Evolutionary conservation across 2,329 filamentous ascomycete species (phyloP).

Genomic region (Talaromyces atroroseus): DNA sequence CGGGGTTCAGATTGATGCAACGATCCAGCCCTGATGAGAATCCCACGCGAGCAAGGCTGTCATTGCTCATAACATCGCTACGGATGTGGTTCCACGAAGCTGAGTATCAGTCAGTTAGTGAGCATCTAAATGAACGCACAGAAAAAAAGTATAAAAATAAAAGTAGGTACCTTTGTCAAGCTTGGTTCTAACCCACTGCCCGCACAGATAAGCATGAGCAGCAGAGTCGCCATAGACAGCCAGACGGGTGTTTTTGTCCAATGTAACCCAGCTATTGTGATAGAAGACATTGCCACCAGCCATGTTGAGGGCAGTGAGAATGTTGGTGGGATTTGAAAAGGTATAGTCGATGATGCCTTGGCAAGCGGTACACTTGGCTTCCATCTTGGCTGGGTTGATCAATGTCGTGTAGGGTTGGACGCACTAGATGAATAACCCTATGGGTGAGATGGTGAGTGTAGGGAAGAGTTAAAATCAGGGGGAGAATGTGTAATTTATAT

Average conservation of each 20-base stretch:
- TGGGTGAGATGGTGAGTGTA: too few species aligned
- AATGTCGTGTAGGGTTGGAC: background rate
- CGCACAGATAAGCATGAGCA: background rate
- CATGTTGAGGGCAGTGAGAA: constrained; percentile 3
- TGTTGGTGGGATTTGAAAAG: background rate
- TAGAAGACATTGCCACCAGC: background rate
- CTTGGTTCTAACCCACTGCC: background rate
- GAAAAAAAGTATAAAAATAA: background rate
- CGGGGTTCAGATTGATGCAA: background rate
- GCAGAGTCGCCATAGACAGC: constrained; percentile 4
- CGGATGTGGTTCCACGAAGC: background rate
- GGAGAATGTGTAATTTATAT: background rate
- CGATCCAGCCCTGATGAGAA: background rate
- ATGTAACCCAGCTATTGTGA: background rate
- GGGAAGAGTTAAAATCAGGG: background rate
- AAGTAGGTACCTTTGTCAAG: constrained; percentile 2
- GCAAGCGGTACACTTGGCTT: background rate
- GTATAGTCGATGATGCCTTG: background rate
- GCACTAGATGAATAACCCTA: too few species aligned
- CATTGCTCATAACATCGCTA: background rate
- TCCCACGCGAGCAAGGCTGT: background rate
- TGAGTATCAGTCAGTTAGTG: background rate
- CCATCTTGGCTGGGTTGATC: background rate
- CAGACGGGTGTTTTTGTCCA: constrained; percentile 2
- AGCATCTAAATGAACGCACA: background rate